Base-by-base conservation (phyloP, 495 filamentous ascomycete species). In the Haplographium delicatum region DNA sequence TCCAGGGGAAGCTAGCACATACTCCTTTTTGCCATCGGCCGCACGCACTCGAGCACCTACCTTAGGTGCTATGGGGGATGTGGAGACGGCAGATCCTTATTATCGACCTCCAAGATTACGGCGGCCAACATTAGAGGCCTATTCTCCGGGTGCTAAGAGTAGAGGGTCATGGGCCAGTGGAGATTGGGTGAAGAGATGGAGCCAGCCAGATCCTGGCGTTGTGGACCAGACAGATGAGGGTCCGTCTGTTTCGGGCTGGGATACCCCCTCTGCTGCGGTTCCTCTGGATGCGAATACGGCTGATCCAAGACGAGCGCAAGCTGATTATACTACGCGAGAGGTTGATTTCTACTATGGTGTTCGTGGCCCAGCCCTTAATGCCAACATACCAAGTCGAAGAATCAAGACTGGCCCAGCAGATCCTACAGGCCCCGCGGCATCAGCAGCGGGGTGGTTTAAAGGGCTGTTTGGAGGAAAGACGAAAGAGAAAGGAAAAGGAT, bases 321-420 rank as follows among this genome's bases (percentile, higher is more conserved):
- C 85, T 11, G 91, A 97, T 63, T 98, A 97, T 62, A 83, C 89
- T 3, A 89, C 88, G 1, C 82, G 93, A 28, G 93, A 98, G 67
- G 85, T 88, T 4, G 93, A 98, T 62, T 96, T 91, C 60, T 95
- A 95, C 62, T 96, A 97, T 64, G 85, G 90, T 11, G 84, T 94
- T 20, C 81, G 88, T 13, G 93, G 93, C 0, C 86, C 88, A n/a
- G 89, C 91, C 8, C 73, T 97, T 5, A 79, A 79, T 54, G 90
- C 88, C 0, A 84, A 85, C 42, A 81, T 75, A 11, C 88, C 86
- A 3, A 86, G 85, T 25, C 76, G 93, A 28, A 89, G 86, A 61
- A 71, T 96, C 44, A 88, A 90, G 58, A 98, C 93, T 3, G 94
- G 93, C 0, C 93, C 93, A 1, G 90, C 91, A 15, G 94, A 98